A percentile compares a stretch with the other conserved stretches of the same genome.
Evolutionary conservation across 1,284 basidiomycete genomes (phyloP).

Genomic region (Heterobasidion occidentale): DNA sequence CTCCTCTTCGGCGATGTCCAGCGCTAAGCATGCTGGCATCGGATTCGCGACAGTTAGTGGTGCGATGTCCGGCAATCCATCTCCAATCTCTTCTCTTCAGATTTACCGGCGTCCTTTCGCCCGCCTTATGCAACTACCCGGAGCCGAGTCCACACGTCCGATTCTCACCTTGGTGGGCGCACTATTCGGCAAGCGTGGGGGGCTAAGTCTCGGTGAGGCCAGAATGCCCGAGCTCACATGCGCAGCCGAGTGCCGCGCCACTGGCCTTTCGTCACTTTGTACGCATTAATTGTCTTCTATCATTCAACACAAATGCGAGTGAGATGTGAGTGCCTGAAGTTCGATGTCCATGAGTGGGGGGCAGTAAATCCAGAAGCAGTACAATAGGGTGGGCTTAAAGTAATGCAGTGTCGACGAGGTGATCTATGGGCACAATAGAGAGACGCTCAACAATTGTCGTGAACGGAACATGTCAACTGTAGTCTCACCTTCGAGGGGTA

Average conservation of each 20-base stretch:
- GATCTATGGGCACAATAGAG: slow-evolving; percentile 10
- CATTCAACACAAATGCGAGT: neutral
- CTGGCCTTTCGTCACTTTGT: too few relatives aligned
- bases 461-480: slow-evolving; percentile 1
- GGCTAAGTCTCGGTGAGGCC: too few relatives aligned
- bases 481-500: slow-evolving; percentile 64
- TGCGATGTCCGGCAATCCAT: neutral
- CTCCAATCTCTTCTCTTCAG: neutral
- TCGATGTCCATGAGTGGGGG: neutral
- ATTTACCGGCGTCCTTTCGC: neutral
- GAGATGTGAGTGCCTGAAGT: neutral
- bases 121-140: neutral
- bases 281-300: too few relatives aligned
- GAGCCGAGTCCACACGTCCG: neutral
- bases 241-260: too few relatives aligned
- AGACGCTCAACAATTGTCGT: neutral
- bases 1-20: neutral
- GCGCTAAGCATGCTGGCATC: neutral
- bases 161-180: too few relatives aligned
- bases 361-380: neutral
- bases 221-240: too few relatives aligned
- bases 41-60: neutral
- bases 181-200: too few relatives aligned
- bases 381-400: slow-evolving; percentile 8
- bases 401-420: slow-evolving; percentile 7